Conservation (phyloP, 2,329 filamentous ascomycete genomes). For the Gyromitra esculenta region DNA sequence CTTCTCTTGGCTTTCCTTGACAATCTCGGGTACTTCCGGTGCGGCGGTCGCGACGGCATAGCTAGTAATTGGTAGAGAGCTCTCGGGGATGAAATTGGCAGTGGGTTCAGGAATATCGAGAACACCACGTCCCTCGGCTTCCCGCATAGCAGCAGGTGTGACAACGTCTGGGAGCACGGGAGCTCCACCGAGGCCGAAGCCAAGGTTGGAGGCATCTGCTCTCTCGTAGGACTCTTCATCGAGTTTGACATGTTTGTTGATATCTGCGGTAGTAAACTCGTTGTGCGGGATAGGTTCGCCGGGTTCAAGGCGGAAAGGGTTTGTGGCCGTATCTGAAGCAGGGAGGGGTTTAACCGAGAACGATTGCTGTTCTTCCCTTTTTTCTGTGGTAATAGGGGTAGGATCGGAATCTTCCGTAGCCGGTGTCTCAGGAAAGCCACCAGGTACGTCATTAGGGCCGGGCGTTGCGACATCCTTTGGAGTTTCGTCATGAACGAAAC, state of each 20-base stretch:
- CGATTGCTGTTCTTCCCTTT: constrained; percentile 61
- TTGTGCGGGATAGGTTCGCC: constrained; percentile 77
- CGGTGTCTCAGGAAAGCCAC: constrained; percentile 78
- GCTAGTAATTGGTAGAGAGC: constrained; percentile 70
- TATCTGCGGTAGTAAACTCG: constrained; percentile 70
- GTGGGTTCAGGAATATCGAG: constrained; percentile 68
- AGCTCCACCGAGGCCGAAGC: constrained; percentile 58
- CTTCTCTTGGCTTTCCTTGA: constrained; percentile 61
- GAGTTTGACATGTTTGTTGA: constrained; percentile 75
- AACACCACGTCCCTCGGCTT: constrained; percentile 62
- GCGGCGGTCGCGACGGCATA: constrained; percentile 62
- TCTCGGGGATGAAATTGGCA: constrained; percentile 74
- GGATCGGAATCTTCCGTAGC: constrained; percentile 63
- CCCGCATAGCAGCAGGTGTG: constrained; percentile 62
- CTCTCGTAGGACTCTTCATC: constrained; percentile 90
- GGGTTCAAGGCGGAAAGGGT: constrained; percentile 80
- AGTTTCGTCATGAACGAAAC: constrained; percentile 65
- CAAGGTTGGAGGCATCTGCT: constrained; percentile 70
- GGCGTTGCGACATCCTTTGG: constrained; percentile 65
- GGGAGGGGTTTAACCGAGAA: constrained; percentile 72
- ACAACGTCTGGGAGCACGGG: constrained; percentile 63
- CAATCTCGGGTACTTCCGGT: constrained; percentile 62
- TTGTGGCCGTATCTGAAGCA: constrained; percentile 72
- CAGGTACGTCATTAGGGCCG: constrained; percentile 65
- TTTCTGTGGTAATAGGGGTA: constrained; percentile 60